Conservation (phyloP, 176 grass and related monocot species). For the Musa itinerans region DNA sequence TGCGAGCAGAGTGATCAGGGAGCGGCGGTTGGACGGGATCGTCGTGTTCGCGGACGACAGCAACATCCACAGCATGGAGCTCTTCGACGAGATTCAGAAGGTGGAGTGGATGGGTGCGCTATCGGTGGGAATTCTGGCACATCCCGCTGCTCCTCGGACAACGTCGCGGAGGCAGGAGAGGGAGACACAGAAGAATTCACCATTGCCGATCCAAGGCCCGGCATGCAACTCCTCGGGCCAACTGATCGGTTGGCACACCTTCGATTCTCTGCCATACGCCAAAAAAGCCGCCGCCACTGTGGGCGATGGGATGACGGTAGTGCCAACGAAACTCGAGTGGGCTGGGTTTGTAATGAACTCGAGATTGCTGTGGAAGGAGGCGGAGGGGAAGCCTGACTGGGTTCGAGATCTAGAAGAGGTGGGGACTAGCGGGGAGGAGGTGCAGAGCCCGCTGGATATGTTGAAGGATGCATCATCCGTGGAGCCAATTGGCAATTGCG, state of each 20-base stretch:
- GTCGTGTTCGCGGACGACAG: constrained; percentile 92
- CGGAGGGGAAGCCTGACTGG: constrained; percentile 83
- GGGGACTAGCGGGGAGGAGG: constrained; percentile 67
- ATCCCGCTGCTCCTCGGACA: background rate
- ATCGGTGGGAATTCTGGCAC: constrained; percentile 50
- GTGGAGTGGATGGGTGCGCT: constrained; percentile 89
- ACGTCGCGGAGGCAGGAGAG: background rate
- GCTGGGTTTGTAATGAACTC: constrained; percentile 68
- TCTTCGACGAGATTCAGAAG: constrained; percentile 95
- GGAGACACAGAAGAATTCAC: constrained; percentile 46
- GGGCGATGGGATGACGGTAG: constrained; percentile 47
- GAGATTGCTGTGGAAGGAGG: constrained; percentile 60
- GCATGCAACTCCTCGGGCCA: constrained; percentile 55
- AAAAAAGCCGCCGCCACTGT: constrained; percentile 44
- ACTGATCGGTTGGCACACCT: constrained; percentile 59
- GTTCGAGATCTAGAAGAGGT: constrained; percentile 55
- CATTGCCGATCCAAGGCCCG: constrained; percentile 69
- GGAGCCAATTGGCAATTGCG: constrained; percentile 67
- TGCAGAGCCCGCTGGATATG: constrained; percentile 58
- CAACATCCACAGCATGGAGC: constrained; percentile 86
- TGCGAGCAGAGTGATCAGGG: constrained; percentile 59
- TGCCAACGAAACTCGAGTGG: constrained; percentile 71
- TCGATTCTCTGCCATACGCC: constrained; percentile 32
- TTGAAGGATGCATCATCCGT: constrained; percentile 50
- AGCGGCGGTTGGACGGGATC: constrained; percentile 85